Base-by-base conservation (phyloP, 2,329 filamentous ascomycete species). In the Fusarium palustre region DNA sequence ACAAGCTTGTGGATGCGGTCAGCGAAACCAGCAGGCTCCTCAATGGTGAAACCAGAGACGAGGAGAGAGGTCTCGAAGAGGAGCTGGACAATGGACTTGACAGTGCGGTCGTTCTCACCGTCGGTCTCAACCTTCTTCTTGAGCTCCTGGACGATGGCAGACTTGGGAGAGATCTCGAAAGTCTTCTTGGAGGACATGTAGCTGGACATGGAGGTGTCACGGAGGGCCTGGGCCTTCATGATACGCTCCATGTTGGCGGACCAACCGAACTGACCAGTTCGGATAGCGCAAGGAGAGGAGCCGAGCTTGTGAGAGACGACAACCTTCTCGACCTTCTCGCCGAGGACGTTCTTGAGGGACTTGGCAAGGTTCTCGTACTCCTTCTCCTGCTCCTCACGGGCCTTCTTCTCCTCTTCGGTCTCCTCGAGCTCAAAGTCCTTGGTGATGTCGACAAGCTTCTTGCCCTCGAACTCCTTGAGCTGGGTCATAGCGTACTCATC, bases 151-250 rank as follows among this genome's bases (percentile, higher is more conserved):
- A 99, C 90, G 84, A 99, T 99, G 73, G 93, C 81, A 77, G 93
- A 97, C 89, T 96, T 95, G 83, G 96, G 96, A n/a, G 96, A 98
- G 85, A 99, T 98, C 88, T 99, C 96, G 76, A 99, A 98, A 33
- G 96, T 99, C 93, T 99, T 99, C 94, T 99, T 99, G 82, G 95
- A 98, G 74, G 93, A 97, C 96, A 99, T 99, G 92, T 99, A 99
- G 77, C 93, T 97, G 85, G 90, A 93, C 96, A 99, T 99, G 79
- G 94, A 97, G 76, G 96, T 99, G 87, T 99, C 96, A 86, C 96
- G 96, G 79, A 99, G 95, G 79, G 96, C 96, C 88, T 99, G 96
- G 30, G 96, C 96, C 92, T 99, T 99, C 96, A 99, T 99, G 91
- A 99, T 99, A 88, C 96, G 96, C 90, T 99, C 96, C 96, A 99